Percentiles rank a stretch among this genome's conserved stretches.
Conservation (phyloP, 257 asterid species). For the Plectranthus barbatus region DNA sequence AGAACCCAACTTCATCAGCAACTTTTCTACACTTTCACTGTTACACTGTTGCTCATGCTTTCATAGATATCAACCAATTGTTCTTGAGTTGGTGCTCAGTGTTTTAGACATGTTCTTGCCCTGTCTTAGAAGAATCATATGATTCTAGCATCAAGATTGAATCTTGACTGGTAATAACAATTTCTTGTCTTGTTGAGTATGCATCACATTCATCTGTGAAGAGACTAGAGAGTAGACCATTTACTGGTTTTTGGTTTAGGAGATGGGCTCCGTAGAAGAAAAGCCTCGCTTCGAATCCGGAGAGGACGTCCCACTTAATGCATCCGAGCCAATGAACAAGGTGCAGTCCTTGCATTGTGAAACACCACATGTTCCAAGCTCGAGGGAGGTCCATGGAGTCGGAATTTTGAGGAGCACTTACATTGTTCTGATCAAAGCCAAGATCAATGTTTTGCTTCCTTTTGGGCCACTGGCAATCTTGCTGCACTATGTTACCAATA, state of each 20-base stretch:
- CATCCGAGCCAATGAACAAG: constrained; percentile 28
- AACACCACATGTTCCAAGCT: constrained; percentile 24
- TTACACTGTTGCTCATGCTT: neutral
- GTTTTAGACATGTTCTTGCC: too few species aligned
- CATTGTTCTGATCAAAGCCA: constrained; percentile 60
- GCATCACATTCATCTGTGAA: too few species aligned
- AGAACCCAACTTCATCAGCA: neutral
- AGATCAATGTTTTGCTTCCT: constrained; percentile 72
- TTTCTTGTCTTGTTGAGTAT: too few species aligned
- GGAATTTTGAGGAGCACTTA: constrained; percentile 53
- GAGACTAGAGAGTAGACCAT: neutral
- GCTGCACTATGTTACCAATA: constrained; percentile 55
- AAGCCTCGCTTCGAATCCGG: constrained; percentile 51
- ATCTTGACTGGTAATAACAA: too few species aligned
- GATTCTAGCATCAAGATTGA: too few species aligned
- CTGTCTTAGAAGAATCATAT: too few species aligned
- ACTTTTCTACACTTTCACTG: neutral
- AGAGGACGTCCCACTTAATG: constrained; percentile 48
- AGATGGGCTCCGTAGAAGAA: constrained; percentile 47
- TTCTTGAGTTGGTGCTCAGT: too few species aligned
- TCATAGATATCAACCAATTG: neutral
- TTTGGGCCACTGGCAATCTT: constrained; percentile 78
- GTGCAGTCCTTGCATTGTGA: constrained; percentile 43
- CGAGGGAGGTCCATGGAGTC: constrained; percentile 30
- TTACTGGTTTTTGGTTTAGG: neutral